These are phyloP conservation scores for Calocybe gangraenosa DNA, from an alignment of 768 basidiomycete genomes.

Conservation along the genomic window DNA sequence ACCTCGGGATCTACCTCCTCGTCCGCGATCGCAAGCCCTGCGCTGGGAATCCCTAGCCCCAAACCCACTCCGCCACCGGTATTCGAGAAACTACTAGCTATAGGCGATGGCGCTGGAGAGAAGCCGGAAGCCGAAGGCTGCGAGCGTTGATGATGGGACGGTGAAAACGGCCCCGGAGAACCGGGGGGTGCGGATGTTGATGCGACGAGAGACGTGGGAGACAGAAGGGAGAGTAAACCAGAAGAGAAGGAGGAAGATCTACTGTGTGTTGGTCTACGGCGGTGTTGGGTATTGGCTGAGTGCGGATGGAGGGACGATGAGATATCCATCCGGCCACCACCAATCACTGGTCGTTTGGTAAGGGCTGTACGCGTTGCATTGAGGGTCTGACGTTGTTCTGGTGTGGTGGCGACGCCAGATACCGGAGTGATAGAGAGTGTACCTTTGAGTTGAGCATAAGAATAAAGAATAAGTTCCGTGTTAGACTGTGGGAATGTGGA, in stretches of 20 bases:
- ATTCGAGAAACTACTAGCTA: too few relatives aligned
- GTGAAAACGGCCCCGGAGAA: constrained; percentile 7
- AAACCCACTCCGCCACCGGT: too few relatives aligned
- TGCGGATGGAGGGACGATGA: constrained; percentile 35
- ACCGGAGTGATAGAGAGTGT: constrained; percentile 54
- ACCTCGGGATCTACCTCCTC: too few relatives aligned
- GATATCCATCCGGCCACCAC: constrained; percentile 82
- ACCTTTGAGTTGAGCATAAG: constrained; percentile 79
- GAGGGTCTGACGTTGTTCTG: constrained; percentile 43
- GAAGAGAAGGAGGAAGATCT: constrained; percentile 51
- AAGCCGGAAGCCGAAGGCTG: too few relatives aligned
- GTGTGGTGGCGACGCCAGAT: constrained; percentile 30
- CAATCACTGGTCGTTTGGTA: constrained; percentile 45
- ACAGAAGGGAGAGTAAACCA: constrained; percentile 47
- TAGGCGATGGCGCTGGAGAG: too few relatives aligned
- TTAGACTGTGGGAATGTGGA: constrained; percentile 44
- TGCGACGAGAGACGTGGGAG: constrained; percentile 29
- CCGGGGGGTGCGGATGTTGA: constrained; percentile 14
- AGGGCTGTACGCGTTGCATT: constrained; percentile 46
- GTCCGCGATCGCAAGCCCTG: too few relatives aligned
- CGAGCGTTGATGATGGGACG: neutral
- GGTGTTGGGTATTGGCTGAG: constrained; percentile 14
- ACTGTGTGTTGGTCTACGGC: constrained; percentile 33
- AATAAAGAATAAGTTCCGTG: constrained; percentile 74
- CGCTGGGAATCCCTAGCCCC: too few relatives aligned